Percentiles rank a stretch among this genome's conserved stretches.
phyloP scores from a whole-genome alignment of 2,329 filamentous ascomycete genomes.

The Venturia nashicola region DNA sequence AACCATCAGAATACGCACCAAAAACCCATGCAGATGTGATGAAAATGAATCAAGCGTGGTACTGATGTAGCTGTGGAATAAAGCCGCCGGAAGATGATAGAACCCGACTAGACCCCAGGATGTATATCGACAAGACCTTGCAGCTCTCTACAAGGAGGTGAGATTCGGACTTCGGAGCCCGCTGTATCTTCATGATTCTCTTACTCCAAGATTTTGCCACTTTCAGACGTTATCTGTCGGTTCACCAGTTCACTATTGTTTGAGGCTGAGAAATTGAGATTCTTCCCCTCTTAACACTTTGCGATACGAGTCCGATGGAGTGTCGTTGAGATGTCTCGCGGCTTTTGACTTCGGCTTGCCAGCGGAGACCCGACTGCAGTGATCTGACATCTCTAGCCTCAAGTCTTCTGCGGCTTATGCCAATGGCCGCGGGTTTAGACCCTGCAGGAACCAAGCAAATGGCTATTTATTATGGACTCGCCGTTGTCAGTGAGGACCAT shows the following conservation, averaged over 20 bases:
- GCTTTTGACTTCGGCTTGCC: neutral
- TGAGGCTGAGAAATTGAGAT: neutral
- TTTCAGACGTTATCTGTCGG: neutral
- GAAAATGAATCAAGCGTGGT: neutral
- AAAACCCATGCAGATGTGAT: neutral
- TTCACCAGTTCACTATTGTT: neutral
- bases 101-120: neutral
- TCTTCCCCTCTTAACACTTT: no score
- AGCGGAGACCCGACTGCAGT: neutral
- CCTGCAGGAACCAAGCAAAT: neutral
- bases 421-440: neutral
- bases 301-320: neutral
- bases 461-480: neutral
- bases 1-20: no score
- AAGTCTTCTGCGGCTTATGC: neutral
- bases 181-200: neutral
- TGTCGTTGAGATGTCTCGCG: neutral
- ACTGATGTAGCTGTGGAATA: neutral
- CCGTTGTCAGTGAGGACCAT: neutral
- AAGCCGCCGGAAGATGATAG: neutral
- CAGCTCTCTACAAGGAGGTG: neutral
- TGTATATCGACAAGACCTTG: neutral
- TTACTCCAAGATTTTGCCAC: neutral
- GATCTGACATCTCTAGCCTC: neutral
- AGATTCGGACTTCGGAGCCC: neutral